Conservation (phyloP, 78 protist species). For the Emiliania huxleyi region DNA sequence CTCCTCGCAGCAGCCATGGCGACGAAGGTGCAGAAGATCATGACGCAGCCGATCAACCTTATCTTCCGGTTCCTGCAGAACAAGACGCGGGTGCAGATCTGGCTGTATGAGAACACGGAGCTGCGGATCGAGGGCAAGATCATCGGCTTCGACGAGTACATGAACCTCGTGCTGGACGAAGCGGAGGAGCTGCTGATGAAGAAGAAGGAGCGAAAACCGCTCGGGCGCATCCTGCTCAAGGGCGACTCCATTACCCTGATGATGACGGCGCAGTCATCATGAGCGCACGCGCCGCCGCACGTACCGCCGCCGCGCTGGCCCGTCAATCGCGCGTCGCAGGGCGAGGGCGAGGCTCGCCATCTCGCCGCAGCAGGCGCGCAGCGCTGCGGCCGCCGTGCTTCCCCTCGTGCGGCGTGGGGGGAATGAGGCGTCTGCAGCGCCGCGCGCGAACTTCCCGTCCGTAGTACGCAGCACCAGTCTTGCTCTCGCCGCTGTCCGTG, state of each 20-base stretch:
- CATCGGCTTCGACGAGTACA: conserved; percentile 94
- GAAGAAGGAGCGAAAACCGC: conserved; percentile 73
- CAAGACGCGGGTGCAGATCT: conserved; percentile 76
- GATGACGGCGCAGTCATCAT: conserved; percentile 19
- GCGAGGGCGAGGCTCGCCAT: too few species aligned
- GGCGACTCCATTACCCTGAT: conserved; percentile 90
- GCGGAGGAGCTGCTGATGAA: conserved; percentile 84
- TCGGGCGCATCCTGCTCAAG: conserved; percentile 85
- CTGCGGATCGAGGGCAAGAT: conserved; percentile 83
- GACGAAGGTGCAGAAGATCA: conserved; percentile 41
- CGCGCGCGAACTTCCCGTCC: too few species aligned
- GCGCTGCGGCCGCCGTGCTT: too few species aligned
- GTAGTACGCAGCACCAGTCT: too few species aligned
- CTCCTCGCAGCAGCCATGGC: conserved; percentile 36
- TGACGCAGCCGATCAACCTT: conserved; percentile 73
- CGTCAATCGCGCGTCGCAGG: too few species aligned
- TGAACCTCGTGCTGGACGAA: conserved; percentile 92
- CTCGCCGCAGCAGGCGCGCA: too few species aligned
- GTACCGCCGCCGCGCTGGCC: too few species aligned
- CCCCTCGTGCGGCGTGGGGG: too few species aligned
- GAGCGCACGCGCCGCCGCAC: too few species aligned
- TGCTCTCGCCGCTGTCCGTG: too few species aligned
- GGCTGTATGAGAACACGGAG: conserved; percentile 80
- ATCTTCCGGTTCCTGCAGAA: conserved; percentile 69
- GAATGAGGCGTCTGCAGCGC: too few species aligned